These are phyloP conservation scores for Fusarium sp. DNA, from an alignment of 2,329 filamentous ascomycete genomes.

Conservation along the genomic window DNA sequence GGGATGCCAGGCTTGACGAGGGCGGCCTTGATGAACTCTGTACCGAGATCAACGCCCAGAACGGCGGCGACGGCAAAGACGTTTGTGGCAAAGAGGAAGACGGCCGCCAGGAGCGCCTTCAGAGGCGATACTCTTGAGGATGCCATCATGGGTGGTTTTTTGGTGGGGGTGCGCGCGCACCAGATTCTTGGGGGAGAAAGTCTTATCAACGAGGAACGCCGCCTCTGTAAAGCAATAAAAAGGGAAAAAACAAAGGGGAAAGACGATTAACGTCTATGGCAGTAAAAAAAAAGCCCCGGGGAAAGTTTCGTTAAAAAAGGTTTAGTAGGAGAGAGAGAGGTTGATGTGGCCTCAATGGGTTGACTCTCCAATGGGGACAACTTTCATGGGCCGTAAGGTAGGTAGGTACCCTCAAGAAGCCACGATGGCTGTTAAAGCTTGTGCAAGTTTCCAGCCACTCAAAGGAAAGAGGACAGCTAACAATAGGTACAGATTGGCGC, in stretches of 20 bases:
- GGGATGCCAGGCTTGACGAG: slow-evolving; percentile 97
- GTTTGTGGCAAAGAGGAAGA: slow-evolving; percentile 52
- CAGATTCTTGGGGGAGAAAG: slow-evolving; percentile 16
- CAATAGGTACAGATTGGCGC: slow-evolving; percentile 33
- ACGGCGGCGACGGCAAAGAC: slow-evolving; percentile 72
- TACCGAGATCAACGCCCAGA: slow-evolving; percentile 91
- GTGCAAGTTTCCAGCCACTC: slow-evolving; percentile 37
- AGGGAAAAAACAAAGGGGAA: slow-evolving; percentile 8
- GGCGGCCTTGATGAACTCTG: slow-evolving; percentile 94
- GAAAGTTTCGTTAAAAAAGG: slow-evolving; percentile 25
- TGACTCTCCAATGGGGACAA: slow-evolving; percentile 32
- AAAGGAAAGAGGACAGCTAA: slow-evolving; percentile 50
- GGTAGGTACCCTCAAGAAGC: slow-evolving; percentile 37
- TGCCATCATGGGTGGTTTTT: slow-evolving; percentile 45
- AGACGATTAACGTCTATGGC: slow-evolving; percentile 33
- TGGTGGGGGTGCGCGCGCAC: slow-evolving; percentile 42
- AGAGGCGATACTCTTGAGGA: slow-evolving; percentile 48
- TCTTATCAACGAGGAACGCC: slow-evolving; percentile 23
- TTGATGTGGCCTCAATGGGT: slow-evolving; percentile 50
- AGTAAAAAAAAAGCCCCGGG: slow-evolving; percentile 20
- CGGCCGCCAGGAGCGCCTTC: slow-evolving; percentile 50
- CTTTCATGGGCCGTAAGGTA: not conserved
- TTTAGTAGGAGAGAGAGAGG: slow-evolving; percentile 35
- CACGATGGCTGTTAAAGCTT: slow-evolving; percentile 43
- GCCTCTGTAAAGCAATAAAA: slow-evolving; percentile 19